Percentiles rank a stretch among this genome's conserved stretches.
These are phyloP conservation scores for Arabidopsis suecica DNA, from an alignment of 345 rosid species.

Conservation along the genomic window DNA sequence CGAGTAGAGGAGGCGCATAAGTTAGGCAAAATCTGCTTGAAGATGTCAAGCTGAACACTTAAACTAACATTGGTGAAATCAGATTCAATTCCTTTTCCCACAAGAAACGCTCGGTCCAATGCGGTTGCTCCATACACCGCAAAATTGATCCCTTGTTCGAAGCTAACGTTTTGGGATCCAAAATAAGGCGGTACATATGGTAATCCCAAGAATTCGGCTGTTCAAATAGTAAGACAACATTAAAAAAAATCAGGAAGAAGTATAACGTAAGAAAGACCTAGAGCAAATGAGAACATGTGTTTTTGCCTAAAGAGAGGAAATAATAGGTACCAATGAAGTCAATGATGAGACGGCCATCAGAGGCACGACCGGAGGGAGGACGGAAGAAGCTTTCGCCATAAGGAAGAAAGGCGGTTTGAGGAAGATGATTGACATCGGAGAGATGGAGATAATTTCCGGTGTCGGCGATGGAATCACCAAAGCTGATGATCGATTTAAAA, in stretches of 20 bases:
- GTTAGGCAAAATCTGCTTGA: slow-evolving; percentile 52
- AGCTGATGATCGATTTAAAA: slow-evolving; percentile 54
- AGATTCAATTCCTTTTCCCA: slow-evolving; percentile 43
- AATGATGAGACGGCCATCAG: slow-evolving; percentile 62
- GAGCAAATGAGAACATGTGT: background rate
- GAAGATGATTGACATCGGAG: slow-evolving; percentile 22
- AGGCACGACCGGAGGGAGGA: slow-evolving; percentile 54
- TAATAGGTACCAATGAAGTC: slow-evolving; percentile 55
- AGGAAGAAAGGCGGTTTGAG: slow-evolving; percentile 47
- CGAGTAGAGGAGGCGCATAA: slow-evolving; percentile 48
- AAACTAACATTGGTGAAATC: slow-evolving; percentile 45
- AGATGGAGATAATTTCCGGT: slow-evolving; percentile 50
- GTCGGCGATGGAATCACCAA: slow-evolving; percentile 66
- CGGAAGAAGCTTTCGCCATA: slow-evolving; percentile 57
- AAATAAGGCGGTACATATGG: slow-evolving; percentile 51
- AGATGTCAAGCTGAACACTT: slow-evolving; percentile 47
- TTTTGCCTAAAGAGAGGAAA: background rate
- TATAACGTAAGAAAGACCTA: slow-evolving; percentile 1
- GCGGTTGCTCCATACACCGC: slow-evolving; percentile 64
- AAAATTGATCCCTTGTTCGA: slow-evolving; percentile 55
- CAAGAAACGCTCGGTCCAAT: slow-evolving; percentile 42
- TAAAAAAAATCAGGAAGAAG: background rate
- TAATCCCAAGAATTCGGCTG: slow-evolving; percentile 54
- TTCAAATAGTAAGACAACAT: background rate
- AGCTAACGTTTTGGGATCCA: slow-evolving; percentile 43